These are phyloP conservation scores for Oryza longistaminata DNA, from an alignment of 176 grass and related monocot genomes.

Conservation along the genomic window DNA sequence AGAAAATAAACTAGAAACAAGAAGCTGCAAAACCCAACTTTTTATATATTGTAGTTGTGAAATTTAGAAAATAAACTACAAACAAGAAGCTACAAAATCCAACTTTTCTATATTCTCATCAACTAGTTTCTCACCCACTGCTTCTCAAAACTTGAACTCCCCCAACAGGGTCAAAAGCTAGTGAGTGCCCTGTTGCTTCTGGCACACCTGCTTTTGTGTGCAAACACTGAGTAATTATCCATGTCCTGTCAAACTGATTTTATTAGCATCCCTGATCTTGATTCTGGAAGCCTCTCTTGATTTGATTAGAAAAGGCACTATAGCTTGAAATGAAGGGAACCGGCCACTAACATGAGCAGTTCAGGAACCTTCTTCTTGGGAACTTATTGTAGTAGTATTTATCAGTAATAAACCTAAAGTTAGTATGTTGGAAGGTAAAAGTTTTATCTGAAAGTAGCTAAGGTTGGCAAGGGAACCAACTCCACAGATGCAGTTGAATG, in stretches of 20 bases:
- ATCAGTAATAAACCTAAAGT: not conserved
- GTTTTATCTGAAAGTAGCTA: conserved; percentile 23
- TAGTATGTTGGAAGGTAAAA: conserved; percentile 23
- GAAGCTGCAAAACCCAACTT: too few relatives aligned
- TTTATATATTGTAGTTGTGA: too few relatives aligned
- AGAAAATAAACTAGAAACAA: too few relatives aligned
- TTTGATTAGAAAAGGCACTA: not conserved
- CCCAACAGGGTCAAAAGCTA: not conserved
- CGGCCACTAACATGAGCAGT: conserved; percentile 21
- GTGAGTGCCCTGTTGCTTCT: conserved; percentile 26
- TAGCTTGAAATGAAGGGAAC: not conserved
- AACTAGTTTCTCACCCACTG: too few relatives aligned
- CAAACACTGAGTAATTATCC: not conserved
- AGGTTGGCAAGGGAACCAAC: conserved; percentile 3
- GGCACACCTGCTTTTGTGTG: conserved; percentile 7
- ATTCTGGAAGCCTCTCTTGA: conserved; percentile 36
- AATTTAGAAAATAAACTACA: too few relatives aligned
- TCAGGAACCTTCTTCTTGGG: conserved; percentile 23
- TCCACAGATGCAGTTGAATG: not conserved
- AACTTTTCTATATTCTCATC: too few relatives aligned
- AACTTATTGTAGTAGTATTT: not conserved
- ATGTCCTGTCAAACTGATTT: conserved; percentile 9
- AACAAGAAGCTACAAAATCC: too few relatives aligned
- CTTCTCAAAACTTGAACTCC: too few relatives aligned
- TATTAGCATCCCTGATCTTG: not conserved